Evolutionary conservation across 139 green algal species (phyloP).

Genomic region (Tetraselmis striata): DNA sequence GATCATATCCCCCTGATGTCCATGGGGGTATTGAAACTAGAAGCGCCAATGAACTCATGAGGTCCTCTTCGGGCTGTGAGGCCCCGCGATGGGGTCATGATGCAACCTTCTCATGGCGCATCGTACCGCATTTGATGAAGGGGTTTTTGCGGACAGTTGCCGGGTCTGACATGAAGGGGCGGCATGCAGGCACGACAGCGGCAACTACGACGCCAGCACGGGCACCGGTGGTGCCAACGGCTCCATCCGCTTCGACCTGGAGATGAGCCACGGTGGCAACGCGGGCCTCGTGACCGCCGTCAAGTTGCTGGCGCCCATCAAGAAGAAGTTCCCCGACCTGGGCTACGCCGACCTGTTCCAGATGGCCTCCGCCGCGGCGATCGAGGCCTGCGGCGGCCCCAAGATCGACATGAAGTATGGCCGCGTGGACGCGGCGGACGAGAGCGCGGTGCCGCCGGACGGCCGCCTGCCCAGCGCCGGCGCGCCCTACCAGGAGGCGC

Average conservation of each 20-base stretch:
- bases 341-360: conserved; percentile 27
- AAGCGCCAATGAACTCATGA: too few relatives aligned
- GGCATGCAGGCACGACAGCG: conserved; percentile 14
- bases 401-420: conserved; percentile 41
- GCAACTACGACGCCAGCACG: conserved; percentile 18
- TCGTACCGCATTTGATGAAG: too few relatives aligned
- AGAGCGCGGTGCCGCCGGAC: conserved; percentile 22
- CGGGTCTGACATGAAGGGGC: too few relatives aligned
- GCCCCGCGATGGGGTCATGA: too few relatives aligned
- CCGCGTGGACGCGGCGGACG: conserved; percentile 20
- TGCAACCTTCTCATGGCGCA: too few relatives aligned
- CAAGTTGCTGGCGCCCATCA: conserved; percentile 15
- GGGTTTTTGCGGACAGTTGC: too few relatives aligned
- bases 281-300: conserved; percentile 13
- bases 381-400: conserved; percentile 25
- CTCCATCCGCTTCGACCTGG: conserved; percentile 17
- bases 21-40: too few relatives aligned
- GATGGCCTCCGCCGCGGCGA: conserved; percentile 17
- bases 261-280: conserved; percentile 12
- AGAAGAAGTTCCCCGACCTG: conserved; percentile 21
- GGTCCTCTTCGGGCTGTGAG: too few relatives aligned
- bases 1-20: too few relatives aligned
- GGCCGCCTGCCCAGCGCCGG: conserved; percentile 23
- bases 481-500: conserved; percentile 7
- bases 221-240: conserved; percentile 14